Evolutionary conservation across 2,329 filamentous ascomycete species (phyloP).

Genomic region (Cladosporium colombiae): DNA sequence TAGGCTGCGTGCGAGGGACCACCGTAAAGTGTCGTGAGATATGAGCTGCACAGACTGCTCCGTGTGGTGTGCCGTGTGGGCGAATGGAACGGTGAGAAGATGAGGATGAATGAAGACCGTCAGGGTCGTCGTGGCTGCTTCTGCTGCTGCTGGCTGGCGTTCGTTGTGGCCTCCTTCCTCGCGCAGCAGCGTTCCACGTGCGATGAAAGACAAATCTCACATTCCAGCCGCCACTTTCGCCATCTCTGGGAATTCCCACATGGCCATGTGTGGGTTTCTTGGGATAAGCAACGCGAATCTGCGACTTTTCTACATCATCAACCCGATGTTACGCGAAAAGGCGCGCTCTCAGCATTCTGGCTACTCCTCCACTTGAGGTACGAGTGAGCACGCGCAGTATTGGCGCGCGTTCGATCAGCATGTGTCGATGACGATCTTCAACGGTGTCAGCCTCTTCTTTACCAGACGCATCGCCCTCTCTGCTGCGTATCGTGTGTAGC

Average conservation of each 20-base stretch:
- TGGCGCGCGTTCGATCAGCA: constrained; percentile 12
- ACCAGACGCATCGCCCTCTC: not conserved
- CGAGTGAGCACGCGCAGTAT: constrained; percentile 18
- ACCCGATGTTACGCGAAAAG: not conserved
- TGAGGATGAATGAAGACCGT: constrained; percentile 2
- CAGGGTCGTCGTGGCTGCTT: constrained; percentile 5
- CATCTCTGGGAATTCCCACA: not conserved
- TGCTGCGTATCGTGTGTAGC: not conserved
- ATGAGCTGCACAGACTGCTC: constrained; percentile 1
- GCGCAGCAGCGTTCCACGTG: constrained; percentile 11
- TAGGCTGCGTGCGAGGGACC: not conserved
- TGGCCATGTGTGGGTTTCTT: not conserved
- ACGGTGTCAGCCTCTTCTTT: constrained; percentile 13
- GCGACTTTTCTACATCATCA: not conserved
- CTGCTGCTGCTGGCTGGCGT: constrained; percentile 1
- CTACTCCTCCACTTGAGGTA: not conserved
- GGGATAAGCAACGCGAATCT: not conserved
- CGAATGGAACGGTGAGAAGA: not conserved
- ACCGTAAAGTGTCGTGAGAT: constrained; percentile 1
- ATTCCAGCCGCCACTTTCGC: constrained; percentile 8
- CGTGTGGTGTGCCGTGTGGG: not conserved
- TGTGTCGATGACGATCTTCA: constrained; percentile 6
- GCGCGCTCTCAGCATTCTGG: not conserved
- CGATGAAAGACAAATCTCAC: constrained; percentile 18
- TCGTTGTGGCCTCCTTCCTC: not conserved